Percentiles rank a stretch among this genome's conserved stretches.
Evolutionary conservation across 139 green algal genomes (phyloP).

Genomic region (Pedinophyceae sp.): DNA sequence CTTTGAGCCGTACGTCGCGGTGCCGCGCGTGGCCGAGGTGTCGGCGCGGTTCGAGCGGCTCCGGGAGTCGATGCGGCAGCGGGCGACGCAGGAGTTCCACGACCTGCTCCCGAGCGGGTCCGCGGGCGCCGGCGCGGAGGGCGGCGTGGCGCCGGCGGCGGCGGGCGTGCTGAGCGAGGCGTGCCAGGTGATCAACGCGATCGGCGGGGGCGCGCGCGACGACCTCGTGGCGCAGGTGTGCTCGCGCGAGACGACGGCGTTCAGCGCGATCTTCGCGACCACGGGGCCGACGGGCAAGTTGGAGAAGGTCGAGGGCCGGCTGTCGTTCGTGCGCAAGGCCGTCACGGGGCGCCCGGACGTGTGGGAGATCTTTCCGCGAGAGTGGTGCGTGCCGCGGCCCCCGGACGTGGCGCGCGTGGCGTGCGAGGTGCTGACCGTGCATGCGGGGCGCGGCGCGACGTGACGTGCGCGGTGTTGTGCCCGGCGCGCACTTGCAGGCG

Average conservation of each 20-base stretch:
- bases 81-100: conserved; percentile 42
- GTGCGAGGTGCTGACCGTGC: too few relatives aligned
- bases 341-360: conserved; percentile 23
- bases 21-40: conserved; percentile 45
- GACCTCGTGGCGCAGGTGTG: conserved; percentile 77
- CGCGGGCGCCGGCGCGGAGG: too few relatives aligned
- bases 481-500: too few relatives aligned
- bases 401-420: too few relatives aligned
- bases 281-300: conserved; percentile 56
- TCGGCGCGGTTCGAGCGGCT: conserved; percentile 28
- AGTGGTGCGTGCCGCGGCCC: conserved; percentile 74
- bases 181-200: conserved; percentile 4
- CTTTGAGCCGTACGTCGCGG: conserved; percentile 61
- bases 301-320: conserved; percentile 69
- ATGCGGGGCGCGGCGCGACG: too few relatives aligned
- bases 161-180: too few relatives aligned
- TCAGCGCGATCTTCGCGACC: conserved; percentile 63
- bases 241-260: conserved; percentile 72
- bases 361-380: conserved; percentile 79
- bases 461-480: too few relatives aligned
- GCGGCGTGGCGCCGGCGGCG: neutral
- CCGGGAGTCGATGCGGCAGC: neutral
- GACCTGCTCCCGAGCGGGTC: conserved; percentile 47
- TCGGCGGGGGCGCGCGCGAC: too few relatives aligned
- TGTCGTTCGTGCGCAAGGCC: conserved; percentile 41